Percentiles rank a stretch among this genome's conserved stretches.
Conservation (phyloP, 176 grass and related monocot genomes). For the bread wheat (Triticum aestivum) region DNA sequence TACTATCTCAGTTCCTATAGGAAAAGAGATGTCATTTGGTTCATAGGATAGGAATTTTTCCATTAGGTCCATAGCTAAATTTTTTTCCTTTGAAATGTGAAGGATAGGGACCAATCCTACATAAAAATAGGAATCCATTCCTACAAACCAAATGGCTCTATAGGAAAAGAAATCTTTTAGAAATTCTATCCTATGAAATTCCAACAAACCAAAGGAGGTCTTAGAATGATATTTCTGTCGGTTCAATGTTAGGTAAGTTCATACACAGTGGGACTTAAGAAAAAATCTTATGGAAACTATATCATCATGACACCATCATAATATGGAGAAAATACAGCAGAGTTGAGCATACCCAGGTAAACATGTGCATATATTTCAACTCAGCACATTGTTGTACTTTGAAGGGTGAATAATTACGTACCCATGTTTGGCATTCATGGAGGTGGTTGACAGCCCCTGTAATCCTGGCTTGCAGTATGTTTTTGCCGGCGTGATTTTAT, state of each 20-base stretch:
- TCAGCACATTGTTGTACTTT: slow-evolving; percentile 11
- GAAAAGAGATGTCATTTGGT: too few relatives aligned
- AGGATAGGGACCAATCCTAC: too few relatives aligned
- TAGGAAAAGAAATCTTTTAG: too few relatives aligned
- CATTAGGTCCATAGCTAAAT: too few relatives aligned
- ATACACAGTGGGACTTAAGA: not conserved
- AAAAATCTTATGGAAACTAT: slow-evolving; percentile 2
- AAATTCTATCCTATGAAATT: too few relatives aligned
- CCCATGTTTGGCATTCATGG: slow-evolving; percentile 37
- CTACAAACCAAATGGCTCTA: too few relatives aligned
- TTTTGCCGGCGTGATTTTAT: slow-evolving; percentile 37
- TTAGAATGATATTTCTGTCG: not conserved
- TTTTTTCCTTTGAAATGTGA: too few relatives aligned
- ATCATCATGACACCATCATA: not conserved
- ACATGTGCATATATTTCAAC: slow-evolving; percentile 19
- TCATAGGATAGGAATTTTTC: too few relatives aligned
- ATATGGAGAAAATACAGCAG: slow-evolving; percentile 17
- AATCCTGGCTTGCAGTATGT: slow-evolving; percentile 40
- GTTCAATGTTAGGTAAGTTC: slow-evolving; percentile 9
- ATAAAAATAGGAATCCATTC: too few relatives aligned
- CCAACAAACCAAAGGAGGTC: too few relatives aligned
- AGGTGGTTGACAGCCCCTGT: slow-evolving; percentile 23
- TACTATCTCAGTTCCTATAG: too few relatives aligned
- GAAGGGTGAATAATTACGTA: slow-evolving; percentile 34
- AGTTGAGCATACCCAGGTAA: not conserved